Base-by-base conservation (phyloP, 352 stramenopile genomes). In the Globisporangium nunn region DNA sequence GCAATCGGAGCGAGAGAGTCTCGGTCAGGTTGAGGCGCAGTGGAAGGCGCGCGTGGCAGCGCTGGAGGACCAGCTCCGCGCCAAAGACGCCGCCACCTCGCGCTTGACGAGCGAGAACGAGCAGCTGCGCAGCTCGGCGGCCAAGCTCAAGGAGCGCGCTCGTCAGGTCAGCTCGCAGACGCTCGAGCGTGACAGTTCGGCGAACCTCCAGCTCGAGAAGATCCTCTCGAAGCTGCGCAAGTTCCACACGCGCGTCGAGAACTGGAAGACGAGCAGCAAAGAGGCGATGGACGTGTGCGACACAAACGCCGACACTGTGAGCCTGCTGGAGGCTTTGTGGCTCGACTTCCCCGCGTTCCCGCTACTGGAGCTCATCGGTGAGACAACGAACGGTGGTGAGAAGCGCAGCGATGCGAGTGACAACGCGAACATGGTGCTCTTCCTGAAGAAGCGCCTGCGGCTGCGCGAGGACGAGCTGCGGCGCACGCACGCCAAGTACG, bases 401-500 rank as follows among this genome's bases (percentile, higher is more conserved):
- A 57, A 57, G 31, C 52, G 37, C 31, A 23, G 15, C 11, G 59
- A 62, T 10, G 14, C 59, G 15, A 50, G 41, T 6, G 58, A 66
- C 44, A 50, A 41, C 29, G 39, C 62, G 11, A 72, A 80, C 28
- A 62, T 64, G 29, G 48, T 89, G 18, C 14, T 63, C 8, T 85
- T 87, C 17, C 57, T 91, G 11, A 87, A 82, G 49, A 86, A 83
- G 52, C 71, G 71, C 2, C 55, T 89, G 59, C 67, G 66, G 14
- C 56, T 81, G 45, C 71, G 78, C 6, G 81, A 88, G 50, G 74
- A 88, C 17, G 79, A 88, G 54, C 50, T 85, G 48, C 69, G 66
- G 3, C 54, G 78, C 31, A 83, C 70, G 0, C 74, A 87, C 30
- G 66, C 70, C 35, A 91, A 89, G 58, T 89, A 87, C 48, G 67